These are phyloP conservation scores for Colletotrichum sp. DNA, from an alignment of 2,329 filamentous ascomycete species.

Conservation along the genomic window DNA sequence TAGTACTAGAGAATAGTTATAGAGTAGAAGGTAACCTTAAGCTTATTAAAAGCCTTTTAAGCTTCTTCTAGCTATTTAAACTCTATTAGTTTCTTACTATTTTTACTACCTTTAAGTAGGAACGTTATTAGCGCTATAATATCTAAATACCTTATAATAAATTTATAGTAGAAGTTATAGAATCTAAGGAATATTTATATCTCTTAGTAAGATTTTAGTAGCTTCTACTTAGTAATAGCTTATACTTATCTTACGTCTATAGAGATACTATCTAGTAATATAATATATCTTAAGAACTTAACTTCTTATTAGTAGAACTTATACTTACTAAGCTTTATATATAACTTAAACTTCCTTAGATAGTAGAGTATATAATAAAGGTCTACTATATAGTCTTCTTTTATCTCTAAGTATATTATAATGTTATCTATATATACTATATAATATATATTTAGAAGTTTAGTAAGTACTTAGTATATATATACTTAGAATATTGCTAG, in stretches of 20 bases:
- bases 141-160: neutral
- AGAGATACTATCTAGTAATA: neutral
- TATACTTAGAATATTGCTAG: neutral
- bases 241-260: neutral
- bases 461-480: neutral
- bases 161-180: neutral
- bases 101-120: neutral
- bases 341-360: neutral
- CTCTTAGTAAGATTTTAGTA: neutral
- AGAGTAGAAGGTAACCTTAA: neutral
- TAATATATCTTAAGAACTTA: neutral
- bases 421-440: neutral
- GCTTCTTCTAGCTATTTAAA: neutral
- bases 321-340: neutral
- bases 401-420: neutral
- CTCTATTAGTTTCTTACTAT: neutral
- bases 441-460: neutral
- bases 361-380: neutral
- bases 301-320: neutral
- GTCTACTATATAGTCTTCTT: neutral
- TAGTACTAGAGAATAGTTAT: neutral
- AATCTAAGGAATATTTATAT: neutral
- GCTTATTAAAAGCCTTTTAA: neutral
- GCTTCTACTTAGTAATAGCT: neutral
- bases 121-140: neutral